Conservation (phyloP, 805 yeast species). For the Candida boleticola region DNA sequence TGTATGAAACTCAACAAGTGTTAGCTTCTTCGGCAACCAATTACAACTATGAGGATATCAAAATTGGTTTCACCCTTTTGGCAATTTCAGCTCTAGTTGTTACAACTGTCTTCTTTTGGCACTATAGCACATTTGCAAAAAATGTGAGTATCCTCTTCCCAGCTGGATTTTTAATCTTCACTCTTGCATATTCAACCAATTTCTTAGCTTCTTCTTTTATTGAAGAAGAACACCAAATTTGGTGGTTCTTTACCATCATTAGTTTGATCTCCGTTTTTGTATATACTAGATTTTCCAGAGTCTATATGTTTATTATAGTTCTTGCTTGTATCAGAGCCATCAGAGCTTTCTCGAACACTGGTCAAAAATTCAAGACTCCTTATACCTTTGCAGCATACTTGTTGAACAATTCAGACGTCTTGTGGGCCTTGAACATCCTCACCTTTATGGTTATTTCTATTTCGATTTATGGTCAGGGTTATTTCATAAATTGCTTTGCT, state of each 20-base stretch:
- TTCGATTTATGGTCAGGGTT: slow-evolving; percentile 24
- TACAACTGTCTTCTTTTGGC: slow-evolving; percentile 20
- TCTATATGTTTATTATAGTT: slow-evolving; percentile 10
- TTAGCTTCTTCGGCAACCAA: slow-evolving; percentile 67
- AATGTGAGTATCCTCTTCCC: slow-evolving; percentile 13
- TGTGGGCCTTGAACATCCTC: slow-evolving; percentile 48
- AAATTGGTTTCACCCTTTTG: slow-evolving; percentile 26
- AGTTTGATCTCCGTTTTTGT: slow-evolving; percentile 6
- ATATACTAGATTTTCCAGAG: slow-evolving; percentile 8
- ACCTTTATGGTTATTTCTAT: slow-evolving; percentile 32
- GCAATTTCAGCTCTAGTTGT: slow-evolving; percentile 25
- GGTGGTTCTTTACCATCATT: slow-evolving; percentile 63
- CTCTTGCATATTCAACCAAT: slow-evolving; percentile 54
- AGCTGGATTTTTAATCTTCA: slow-evolving; percentile 34
- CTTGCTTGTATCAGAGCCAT: slow-evolving; percentile 51
- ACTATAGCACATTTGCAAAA: slow-evolving; percentile 10
- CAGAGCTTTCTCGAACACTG: slow-evolving; percentile 86
- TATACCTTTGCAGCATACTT: slow-evolving; percentile 43
- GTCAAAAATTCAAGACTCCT: slow-evolving; percentile 67
- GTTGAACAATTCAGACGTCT: slow-evolving; percentile 21
- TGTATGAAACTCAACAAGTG: slow-evolving; percentile 46
- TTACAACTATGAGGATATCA: slow-evolving; percentile 58
- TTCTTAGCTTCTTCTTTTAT: slow-evolving; percentile 78
- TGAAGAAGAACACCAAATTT: slow-evolving; percentile 93
- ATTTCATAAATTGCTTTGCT: slow-evolving; percentile 18